Evolutionary conservation across 768 basidiomycete species (phyloP).

Genomic region (Austroboletus eburneus): DNA sequence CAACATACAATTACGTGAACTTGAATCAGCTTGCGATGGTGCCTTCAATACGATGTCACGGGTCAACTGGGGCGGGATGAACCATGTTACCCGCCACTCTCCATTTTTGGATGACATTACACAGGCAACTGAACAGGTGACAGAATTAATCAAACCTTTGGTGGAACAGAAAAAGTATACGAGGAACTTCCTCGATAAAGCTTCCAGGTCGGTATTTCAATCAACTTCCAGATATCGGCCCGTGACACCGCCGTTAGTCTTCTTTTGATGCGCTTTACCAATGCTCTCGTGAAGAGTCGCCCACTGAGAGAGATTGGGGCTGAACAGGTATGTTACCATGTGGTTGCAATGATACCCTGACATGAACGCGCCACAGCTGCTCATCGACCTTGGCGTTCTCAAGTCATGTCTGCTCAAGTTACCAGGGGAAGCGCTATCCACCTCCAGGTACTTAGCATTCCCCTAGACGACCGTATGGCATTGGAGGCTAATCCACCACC

Average conservation of each 20-base stretch:
- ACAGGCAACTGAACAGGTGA: slow-evolving; percentile 67
- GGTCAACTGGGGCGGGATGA: slow-evolving; percentile 72
- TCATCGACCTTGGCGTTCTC: slow-evolving; percentile 87
- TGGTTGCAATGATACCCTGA: not conserved
- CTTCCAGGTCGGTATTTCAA: slow-evolving; percentile 61
- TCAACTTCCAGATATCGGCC: not conserved
- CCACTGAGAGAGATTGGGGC: slow-evolving; percentile 92
- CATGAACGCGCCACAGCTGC: slow-evolving; percentile 44
- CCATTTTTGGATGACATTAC: slow-evolving; percentile 76
- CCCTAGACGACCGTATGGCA: not conserved
- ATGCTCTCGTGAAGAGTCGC: slow-evolving; percentile 82
- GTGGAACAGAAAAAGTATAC: slow-evolving; percentile 95
- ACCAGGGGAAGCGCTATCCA: slow-evolving; percentile 65
- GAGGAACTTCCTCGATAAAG: slow-evolving; percentile 91
- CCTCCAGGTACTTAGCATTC: slow-evolving; percentile 45
- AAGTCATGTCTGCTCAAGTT: slow-evolving; percentile 80
- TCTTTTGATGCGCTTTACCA: slow-evolving; percentile 83
- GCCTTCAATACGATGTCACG: slow-evolving; percentile 73
- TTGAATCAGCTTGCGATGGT: slow-evolving; percentile 80
- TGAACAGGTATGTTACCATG: slow-evolving; percentile 64
- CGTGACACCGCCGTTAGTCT: slow-evolving; percentile 46
- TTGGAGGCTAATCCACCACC: slow-evolving; percentile 11
- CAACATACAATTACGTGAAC: slow-evolving; percentile 71
- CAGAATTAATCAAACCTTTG: slow-evolving; percentile 71
- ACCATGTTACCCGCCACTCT: slow-evolving; percentile 85